Percentiles rank a stretch among this genome's conserved stretches.
These are phyloP conservation scores for Penicillium steckii DNA, from an alignment of 495 filamentous ascomycete species.

Conservation along the genomic window DNA sequence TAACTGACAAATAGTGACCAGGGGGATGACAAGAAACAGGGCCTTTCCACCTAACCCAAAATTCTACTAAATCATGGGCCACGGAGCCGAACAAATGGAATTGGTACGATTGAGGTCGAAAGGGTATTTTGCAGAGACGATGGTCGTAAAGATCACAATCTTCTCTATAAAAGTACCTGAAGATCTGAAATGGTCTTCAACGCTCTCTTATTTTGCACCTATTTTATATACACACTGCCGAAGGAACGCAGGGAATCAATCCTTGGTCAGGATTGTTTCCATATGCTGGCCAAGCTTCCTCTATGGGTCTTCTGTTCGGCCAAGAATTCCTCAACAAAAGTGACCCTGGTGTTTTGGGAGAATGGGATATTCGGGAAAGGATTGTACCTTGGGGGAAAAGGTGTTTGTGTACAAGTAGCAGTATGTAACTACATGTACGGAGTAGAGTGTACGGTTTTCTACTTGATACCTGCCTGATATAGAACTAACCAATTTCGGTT, in stretches of 20 bases:
- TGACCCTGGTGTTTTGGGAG: too few relatives aligned
- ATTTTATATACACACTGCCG: slow-evolving; percentile 11
- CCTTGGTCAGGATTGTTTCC: slow-evolving; percentile 9
- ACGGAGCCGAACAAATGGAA: not conserved
- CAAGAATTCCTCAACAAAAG: slow-evolving; percentile 24
- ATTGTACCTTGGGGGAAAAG: too few relatives aligned
- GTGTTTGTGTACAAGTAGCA: too few relatives aligned
- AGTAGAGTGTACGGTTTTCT: too few relatives aligned
- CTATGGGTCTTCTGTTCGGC: slow-evolving; percentile 17
- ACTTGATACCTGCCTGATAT: too few relatives aligned
- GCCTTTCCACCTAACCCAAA: slow-evolving; percentile 30
- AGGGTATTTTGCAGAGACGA: not conserved
- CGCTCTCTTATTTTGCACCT: slow-evolving; percentile 11
- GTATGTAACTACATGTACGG: too few relatives aligned
- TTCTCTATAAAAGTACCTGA: slow-evolving; percentile 10
- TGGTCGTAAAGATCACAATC: not conserved
- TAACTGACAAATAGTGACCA: slow-evolving; percentile 8
- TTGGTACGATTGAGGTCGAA: not conserved
- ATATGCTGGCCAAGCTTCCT: slow-evolving; percentile 8
- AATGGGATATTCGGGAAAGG: too few relatives aligned
- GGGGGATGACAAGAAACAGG: slow-evolving; percentile 22
- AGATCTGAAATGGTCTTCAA: slow-evolving; percentile 16
- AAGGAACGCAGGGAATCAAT: slow-evolving; percentile 15
- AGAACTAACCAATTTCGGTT: too few relatives aligned
- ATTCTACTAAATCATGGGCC: slow-evolving; percentile 3